Evolutionary conservation across 1,284 basidiomycete genomes (phyloP).

Genomic region (Ganoderma sinense): DNA sequence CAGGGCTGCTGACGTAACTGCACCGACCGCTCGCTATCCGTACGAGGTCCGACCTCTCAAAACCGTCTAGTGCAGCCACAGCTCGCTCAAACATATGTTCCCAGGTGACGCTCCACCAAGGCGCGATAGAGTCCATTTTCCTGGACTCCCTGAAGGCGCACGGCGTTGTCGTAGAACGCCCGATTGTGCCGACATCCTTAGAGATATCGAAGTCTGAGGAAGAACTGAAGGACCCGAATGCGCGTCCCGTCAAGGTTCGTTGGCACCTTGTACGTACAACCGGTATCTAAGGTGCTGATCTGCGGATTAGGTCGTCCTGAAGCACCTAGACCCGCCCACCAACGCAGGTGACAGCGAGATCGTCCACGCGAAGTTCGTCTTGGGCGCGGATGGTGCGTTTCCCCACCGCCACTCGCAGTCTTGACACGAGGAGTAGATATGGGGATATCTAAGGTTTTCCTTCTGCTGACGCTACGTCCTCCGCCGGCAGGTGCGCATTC

Average conservation of each 20-base stretch:
- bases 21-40: conserved; percentile 62
- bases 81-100: background rate
- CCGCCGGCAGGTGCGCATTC: conserved; percentile 70
- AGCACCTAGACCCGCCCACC: conserved; percentile 39
- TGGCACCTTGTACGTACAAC: background rate
- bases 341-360: conserved; percentile 46
- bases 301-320: conserved; percentile 44
- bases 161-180: conserved; percentile 62
- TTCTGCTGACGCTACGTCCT: background rate
- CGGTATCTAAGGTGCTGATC: background rate
- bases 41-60: conserved; percentile 56
- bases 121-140: conserved; percentile 77
- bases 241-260: conserved; percentile 65
- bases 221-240: conserved; percentile 47
- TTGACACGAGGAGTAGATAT: too few species aligned
- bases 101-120: conserved; percentile 78
- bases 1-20: conserved; percentile 64
- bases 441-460: too few species aligned
- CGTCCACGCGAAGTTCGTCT: conserved; percentile 60
- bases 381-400: conserved; percentile 59
- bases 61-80: background rate
- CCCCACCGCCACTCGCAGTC: background rate
- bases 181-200: conserved; percentile 61
- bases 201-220: conserved; percentile 54
- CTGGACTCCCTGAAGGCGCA: conserved; percentile 63